Evolutionary conservation across 78 protist species (phyloP).

Genomic region (Speleostelium caveatum): DNA sequence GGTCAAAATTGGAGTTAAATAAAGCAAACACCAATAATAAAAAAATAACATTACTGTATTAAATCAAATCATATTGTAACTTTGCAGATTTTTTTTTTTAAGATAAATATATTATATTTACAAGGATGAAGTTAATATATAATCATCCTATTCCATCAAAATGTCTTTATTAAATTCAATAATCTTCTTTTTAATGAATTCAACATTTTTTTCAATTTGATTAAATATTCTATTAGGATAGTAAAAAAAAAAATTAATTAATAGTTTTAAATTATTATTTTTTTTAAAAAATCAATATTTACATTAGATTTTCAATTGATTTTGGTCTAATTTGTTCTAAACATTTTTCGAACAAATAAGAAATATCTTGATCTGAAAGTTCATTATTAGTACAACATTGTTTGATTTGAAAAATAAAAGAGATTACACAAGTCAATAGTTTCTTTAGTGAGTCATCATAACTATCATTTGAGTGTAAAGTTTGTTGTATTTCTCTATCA

Average conservation of each 20-base stretch:
- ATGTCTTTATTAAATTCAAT: too few species aligned
- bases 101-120: too few species aligned
- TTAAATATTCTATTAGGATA: slow-evolving; percentile 6
- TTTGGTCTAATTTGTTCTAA: slow-evolving; percentile 35
- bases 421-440: background rate
- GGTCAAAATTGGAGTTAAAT: too few species aligned
- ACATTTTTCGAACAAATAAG: slow-evolving; percentile 29
- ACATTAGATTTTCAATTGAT: slow-evolving; percentile 17
- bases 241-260: background rate
- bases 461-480: background rate
- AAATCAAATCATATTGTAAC: too few species aligned
- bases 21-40: too few species aligned
- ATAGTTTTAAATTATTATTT: too few species aligned
- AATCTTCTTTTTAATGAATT: slow-evolving; percentile 26
- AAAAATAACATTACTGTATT: too few species aligned
- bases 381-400: slow-evolving; percentile 29
- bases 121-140: too few species aligned
- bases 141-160: too few species aligned
- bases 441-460: background rate
- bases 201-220: slow-evolving; percentile 30
- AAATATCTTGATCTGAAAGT: slow-evolving; percentile 21
- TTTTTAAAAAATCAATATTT: background rate
- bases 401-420: slow-evolving; percentile 15
- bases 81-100: too few species aligned
- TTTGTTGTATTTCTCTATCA: background rate